phyloP scores from a whole-genome alignment of 768 basidiomycete species.

The Grammothele lineata region DNA sequence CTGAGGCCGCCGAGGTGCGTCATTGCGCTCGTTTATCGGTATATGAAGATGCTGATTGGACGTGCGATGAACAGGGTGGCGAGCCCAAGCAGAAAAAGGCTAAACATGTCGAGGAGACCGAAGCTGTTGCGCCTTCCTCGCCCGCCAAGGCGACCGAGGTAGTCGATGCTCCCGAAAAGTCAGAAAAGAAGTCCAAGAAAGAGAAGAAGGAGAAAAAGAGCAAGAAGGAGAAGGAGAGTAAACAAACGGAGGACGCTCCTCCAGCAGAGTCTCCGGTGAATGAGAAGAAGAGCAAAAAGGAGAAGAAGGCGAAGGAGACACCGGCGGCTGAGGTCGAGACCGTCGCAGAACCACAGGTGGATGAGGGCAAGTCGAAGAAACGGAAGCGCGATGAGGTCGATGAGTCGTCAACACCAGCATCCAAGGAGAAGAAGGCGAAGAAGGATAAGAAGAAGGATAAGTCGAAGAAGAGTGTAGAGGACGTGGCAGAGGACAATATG shows the following conservation, averaged over 20 bases:
- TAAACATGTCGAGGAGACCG: conserved; percentile 10
- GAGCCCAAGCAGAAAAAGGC: conserved; percentile 23
- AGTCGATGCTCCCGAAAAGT: conserved; percentile 6
- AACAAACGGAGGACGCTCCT: neutral
- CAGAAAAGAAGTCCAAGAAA: conserved; percentile 13
- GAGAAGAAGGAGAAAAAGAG: conserved; percentile 14
- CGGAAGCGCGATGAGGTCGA: conserved; percentile 26
- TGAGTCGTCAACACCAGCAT: conserved; percentile 7
- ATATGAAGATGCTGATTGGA: neutral
- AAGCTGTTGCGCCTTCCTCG: conserved; percentile 1
- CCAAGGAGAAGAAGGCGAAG: conserved; percentile 21
- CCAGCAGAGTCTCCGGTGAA: neutral
- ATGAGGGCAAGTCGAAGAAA: conserved; percentile 30
- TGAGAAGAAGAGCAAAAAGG: conserved; percentile 15
- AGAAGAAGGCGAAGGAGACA: conserved; percentile 13
- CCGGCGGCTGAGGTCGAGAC: neutral
- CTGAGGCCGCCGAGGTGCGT: conserved; percentile 12
- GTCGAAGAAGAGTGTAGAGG: conserved; percentile 22
- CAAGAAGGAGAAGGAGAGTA: conserved; percentile 9
- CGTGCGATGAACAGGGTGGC: conserved; percentile 2
- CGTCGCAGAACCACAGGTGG: neutral
- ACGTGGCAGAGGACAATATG: conserved; percentile 9
- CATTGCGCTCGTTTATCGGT: neutral
- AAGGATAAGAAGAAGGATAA: conserved; percentile 31
- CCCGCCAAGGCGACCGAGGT: conserved; percentile 2